Base-by-base conservation (phyloP, 2,329 filamentous ascomycete genomes). In the Zymoseptoria pseudotritici region DNA sequence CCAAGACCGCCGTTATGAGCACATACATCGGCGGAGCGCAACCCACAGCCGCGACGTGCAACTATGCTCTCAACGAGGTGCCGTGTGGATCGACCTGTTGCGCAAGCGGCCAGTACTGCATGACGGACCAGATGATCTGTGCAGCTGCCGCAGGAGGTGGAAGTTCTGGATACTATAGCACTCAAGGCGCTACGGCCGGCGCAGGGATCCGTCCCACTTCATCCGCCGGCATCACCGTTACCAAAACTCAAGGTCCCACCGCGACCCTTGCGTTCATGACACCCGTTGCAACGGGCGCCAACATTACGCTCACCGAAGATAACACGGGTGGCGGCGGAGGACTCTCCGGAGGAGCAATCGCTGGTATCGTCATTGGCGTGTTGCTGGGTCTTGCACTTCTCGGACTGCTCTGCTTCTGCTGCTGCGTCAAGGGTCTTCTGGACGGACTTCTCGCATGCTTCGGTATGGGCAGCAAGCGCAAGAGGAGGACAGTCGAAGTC, bases 301-400 rank as follows among this genome's bases (percentile, higher is more conserved):
- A 77, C 74, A 68, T 74, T 49, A 77, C 72, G 17, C 72, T 77
- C 36, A 74, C 72, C 2, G 68, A 72, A 13, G 62, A 70, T 24
- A 53, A 61, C 10, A 58, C 49, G 53, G 66, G 67, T 29, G 67
- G 65, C 10, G 68, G 72, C 58, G 72, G 74, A 29, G 72, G 74
- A 20, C 80, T 92, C 57, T 89, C 86, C 67, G 82, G 80, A 51
- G 89, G 88, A 56, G 89, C 87, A 61, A 92, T 92, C 67, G 89
- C 89, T 17, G 89, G 89, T 61, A 92, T 92, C 68, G 89, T 92
- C 65, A 86, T 92, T 58, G 89, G 89, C 63, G 82, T 84, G 10
- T 79, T 92, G 54, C 81, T 82, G 13, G 89, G 87, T 63, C 79
- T 91, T 42, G 74, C 81, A 50, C 78, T 92, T 2, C 82, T 92